Evolutionary conservation across 2,329 filamentous ascomycete genomes (phyloP).

Genomic region (Reticulascus tulasneorum): DNA sequence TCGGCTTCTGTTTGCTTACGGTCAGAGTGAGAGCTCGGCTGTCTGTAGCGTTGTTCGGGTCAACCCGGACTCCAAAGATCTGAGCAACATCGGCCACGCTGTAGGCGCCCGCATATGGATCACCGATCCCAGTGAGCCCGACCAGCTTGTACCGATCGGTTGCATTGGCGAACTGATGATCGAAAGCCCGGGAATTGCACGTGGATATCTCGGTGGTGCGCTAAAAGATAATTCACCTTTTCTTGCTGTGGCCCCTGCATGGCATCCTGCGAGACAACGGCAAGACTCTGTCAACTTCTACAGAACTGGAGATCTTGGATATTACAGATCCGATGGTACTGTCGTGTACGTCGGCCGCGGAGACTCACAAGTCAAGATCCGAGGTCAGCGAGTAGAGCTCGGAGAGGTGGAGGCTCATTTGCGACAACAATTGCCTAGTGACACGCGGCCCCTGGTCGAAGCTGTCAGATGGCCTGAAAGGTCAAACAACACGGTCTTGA

Average conservation of each 20-base stretch:
- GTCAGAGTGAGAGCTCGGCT: slow-evolving; percentile 20
- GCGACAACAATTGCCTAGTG: background rate
- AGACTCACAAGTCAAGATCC: slow-evolving; percentile 28
- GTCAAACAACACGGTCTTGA: slow-evolving; percentile 2
- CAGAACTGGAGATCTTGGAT: slow-evolving; percentile 13
- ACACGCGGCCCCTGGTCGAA: slow-evolving; percentile 1
- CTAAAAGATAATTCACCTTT: slow-evolving; percentile 1
- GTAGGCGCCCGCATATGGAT: slow-evolving; percentile 18
- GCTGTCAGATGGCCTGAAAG: slow-evolving; percentile 1
- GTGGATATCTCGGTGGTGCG: slow-evolving; percentile 12
- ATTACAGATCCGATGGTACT: slow-evolving; percentile 3
- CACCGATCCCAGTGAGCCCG: slow-evolving; percentile 17
- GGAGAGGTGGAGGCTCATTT: slow-evolving; percentile 25
- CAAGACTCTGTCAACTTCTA: slow-evolving; percentile 8
- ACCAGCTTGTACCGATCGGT: slow-evolving; percentile 19
- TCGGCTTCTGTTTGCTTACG: slow-evolving; percentile 19
- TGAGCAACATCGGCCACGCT: slow-evolving; percentile 5
- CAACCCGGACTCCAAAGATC: too few species aligned
- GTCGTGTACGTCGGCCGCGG: slow-evolving; percentile 18
- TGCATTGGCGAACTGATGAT: slow-evolving; percentile 22
- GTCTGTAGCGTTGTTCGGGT: too few species aligned
- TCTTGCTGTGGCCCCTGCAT: slow-evolving; percentile 5
- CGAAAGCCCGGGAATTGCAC: slow-evolving; percentile 20
- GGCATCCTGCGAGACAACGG: background rate
- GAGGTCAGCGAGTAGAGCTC: slow-evolving; percentile 28